Evolutionary conservation across 495 filamentous ascomycete species (phyloP), one percentile per base, ranked within the genome.

Genomic region (Penicillium paxilli): DNA sequence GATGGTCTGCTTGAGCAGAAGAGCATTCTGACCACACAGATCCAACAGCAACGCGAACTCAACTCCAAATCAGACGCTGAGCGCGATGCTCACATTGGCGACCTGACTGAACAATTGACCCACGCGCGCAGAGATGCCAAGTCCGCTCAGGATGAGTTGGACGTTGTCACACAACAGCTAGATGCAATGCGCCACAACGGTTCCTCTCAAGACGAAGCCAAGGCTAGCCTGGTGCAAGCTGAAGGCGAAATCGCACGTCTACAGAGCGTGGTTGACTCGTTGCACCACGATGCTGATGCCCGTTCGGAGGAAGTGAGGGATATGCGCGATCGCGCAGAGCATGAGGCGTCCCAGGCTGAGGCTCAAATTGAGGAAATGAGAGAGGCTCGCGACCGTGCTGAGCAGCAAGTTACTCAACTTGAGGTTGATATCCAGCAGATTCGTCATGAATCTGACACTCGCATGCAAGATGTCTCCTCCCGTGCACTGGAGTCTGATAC

Each of bases 11-110:
- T 87, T 32, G 90, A 96, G 55, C 90, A 96, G 57, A 92, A 96
- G 68, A 80, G 81, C 44, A 92, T 92, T 16, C 71, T 96, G 20
- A 86, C 88, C 54, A 85, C 90, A 3, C 91, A 97, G 59, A 90
- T 96, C 59, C 91, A 95, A 71, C 90, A 96, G 65, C 92, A 97
- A 69, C 86, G 91, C 35, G 90, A 94, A 61, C 80, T 96, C 46
- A 94, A 92, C 65, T 89, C 72, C 58, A 81, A 82, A 61, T 85
- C 82, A 0, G 82, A 85, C 54, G 72, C 75, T 0, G 73, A 83
- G 55, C 78, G 81, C 41, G 83, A 85, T 56, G 74, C 75, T 5
- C 74, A 81, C 40, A 73, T 83, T 35, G 75, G 67, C 24, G 75
- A 79, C 21, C 54, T 82, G 42, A 72, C 72, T 22, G 77, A 79